phyloP scores from a whole-genome alignment of 805 yeast genomes.

The Alloascoidea hylecoeti region DNA sequence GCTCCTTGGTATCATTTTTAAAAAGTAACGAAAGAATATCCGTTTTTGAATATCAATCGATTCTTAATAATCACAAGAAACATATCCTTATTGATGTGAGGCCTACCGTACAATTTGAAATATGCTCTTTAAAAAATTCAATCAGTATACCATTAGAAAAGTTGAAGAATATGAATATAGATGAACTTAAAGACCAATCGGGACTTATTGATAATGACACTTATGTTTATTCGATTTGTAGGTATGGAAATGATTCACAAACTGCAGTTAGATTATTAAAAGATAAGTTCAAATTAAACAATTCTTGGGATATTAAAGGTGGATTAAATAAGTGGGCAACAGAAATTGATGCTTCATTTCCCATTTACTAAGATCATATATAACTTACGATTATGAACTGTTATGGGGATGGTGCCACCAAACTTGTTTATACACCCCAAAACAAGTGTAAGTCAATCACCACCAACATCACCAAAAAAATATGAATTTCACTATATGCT shows the following conservation, averaged over 20 bases:
- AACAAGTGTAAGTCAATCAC: too few relatives aligned
- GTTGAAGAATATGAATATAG: slow-evolving; percentile 4
- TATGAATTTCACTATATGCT: too few relatives aligned
- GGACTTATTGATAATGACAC: not conserved
- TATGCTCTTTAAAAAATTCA: slow-evolving; percentile 45
- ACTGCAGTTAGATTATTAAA: slow-evolving; percentile 47
- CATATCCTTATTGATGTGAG: slow-evolving; percentile 61
- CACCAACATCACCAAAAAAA: too few relatives aligned
- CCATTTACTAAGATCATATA: too few relatives aligned
- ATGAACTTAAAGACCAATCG: slow-evolving; percentile 7
- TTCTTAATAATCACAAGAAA: slow-evolving; percentile 4
- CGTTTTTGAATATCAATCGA: slow-evolving; percentile 20
- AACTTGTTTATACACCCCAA: too few relatives aligned
- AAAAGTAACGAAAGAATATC: slow-evolving; percentile 29
- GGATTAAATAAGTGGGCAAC: slow-evolving; percentile 63
- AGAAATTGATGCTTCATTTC: slow-evolving; percentile 32
- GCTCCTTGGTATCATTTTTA: slow-evolving; percentile 6
- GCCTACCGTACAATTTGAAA: slow-evolving; percentile 59
- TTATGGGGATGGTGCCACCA: too few relatives aligned
- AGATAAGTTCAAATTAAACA: slow-evolving; percentile 29
- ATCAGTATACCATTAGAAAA: slow-evolving; percentile 42
- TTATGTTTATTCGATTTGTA: slow-evolving; percentile 55
- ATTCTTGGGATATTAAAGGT: slow-evolving; percentile 60
- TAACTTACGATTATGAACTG: too few relatives aligned
- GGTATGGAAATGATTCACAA: slow-evolving; percentile 88